phyloP scores from a whole-genome alignment of 164 flowering plant genomes.

The grape (Vitis vinifera) region DNA sequence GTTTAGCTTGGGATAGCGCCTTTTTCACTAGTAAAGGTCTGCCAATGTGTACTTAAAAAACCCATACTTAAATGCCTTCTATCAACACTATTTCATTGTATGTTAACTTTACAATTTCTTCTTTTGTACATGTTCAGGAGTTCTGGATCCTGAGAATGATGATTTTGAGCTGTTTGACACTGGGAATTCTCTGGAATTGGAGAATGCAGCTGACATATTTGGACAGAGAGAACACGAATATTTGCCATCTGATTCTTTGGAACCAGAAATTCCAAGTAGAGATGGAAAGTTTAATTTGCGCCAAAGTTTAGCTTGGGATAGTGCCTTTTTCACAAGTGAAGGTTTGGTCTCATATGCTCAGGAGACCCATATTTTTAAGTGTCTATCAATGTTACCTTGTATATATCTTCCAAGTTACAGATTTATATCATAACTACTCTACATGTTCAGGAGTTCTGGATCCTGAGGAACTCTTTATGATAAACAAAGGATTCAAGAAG shows the following conservation, averaged over 20 bases:
- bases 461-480: constrained; percentile 63
- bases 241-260: constrained; percentile 21
- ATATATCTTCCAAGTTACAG: neutral
- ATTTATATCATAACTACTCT: neutral
- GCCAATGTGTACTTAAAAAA: neutral
- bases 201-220: neutral
- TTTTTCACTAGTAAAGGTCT: constrained; percentile 73
- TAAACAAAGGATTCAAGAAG: constrained; percentile 51
- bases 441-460: constrained; percentile 66
- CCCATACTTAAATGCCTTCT: neutral
- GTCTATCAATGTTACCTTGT: neutral
- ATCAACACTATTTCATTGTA: neutral
- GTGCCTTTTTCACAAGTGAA: constrained; percentile 73
- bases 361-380: neutral
- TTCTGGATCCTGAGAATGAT: constrained; percentile 22
- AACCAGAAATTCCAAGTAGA: constrained; percentile 32
- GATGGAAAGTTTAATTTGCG: constrained; percentile 50
- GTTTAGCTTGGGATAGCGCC: constrained; percentile 97
- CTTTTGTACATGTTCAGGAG: constrained; percentile 11
- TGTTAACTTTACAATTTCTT: neutral
- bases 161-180: constrained; percentile 20
- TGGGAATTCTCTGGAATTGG: constrained; percentile 13
- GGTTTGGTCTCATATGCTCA: constrained; percentile 32
- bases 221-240: constrained; percentile 14
- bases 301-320: constrained; percentile 91